Percentiles rank a stretch among this genome's conserved stretches.
Evolutionary conservation across 768 basidiomycete genomes (phyloP).

Genomic region (Termitomyces sp.): DNA sequence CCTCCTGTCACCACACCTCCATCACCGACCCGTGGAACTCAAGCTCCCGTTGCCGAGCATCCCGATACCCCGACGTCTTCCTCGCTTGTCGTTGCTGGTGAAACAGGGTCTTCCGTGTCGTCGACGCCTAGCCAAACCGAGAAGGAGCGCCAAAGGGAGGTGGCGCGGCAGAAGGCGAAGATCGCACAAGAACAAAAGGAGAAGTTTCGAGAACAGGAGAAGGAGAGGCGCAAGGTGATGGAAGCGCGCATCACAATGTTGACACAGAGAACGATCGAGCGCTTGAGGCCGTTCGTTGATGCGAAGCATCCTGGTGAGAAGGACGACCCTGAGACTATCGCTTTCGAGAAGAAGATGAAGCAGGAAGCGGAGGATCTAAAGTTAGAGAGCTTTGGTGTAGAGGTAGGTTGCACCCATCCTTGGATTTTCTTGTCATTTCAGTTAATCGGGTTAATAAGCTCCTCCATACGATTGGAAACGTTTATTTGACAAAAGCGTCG

Average conservation of each 20-base stretch:
- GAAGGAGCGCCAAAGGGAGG: constrained; percentile 33
- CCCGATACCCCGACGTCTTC: constrained; percentile 12
- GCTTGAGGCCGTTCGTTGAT: constrained; percentile 87
- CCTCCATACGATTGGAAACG: constrained; percentile 84
- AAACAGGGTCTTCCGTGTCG: constrained; percentile 12
- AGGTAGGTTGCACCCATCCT: constrained; percentile 46
- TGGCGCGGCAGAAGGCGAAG: constrained; percentile 45
- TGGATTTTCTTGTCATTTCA: background rate
- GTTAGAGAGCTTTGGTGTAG: constrained; percentile 95
- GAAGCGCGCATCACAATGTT: constrained; percentile 73
- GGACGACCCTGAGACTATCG: constrained; percentile 78
- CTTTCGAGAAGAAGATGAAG: constrained; percentile 74
- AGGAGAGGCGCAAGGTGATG: constrained; percentile 76
- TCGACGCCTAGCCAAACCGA: constrained; percentile 25
- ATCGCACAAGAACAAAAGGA: constrained; percentile 81
- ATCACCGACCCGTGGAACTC: constrained; percentile 14
- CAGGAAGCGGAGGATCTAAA: constrained; percentile 93
- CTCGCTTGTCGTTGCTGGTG: constrained; percentile 22
- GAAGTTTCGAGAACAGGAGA: constrained; percentile 80
- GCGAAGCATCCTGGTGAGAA: constrained; percentile 79
- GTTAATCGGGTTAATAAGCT: constrained; percentile 46
- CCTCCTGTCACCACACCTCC: constrained; percentile 14
- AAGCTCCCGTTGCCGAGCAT: constrained; percentile 11
- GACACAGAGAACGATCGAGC: constrained; percentile 76
- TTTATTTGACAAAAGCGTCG: constrained; percentile 92